A percentile compares a stretch with the other conserved stretches of the same genome.
Evolutionary conservation across 495 filamentous ascomycete genomes (phyloP).

Genomic region (Trichoderma erinaceum): DNA sequence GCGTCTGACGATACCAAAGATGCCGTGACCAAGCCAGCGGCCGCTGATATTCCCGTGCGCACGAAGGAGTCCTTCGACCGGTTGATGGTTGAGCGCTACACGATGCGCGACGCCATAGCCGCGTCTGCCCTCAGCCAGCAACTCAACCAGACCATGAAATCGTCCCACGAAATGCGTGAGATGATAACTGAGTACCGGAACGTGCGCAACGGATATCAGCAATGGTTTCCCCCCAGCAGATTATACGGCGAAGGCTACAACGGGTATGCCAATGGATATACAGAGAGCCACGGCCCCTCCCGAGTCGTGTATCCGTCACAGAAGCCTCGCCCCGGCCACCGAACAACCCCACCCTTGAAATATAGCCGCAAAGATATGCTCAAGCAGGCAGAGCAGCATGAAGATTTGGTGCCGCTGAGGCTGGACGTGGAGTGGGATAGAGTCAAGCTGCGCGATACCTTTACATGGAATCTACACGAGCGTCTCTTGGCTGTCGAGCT

Average conservation of each 20-base stretch:
- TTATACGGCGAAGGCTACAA: slow-evolving; percentile 73
- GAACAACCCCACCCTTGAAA: slow-evolving; percentile 62
- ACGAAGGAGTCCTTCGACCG: slow-evolving; percentile 46
- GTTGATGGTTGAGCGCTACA: slow-evolving; percentile 67
- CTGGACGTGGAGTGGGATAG: slow-evolving; percentile 95
- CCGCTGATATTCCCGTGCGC: slow-evolving; percentile 28
- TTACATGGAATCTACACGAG: slow-evolving; percentile 97
- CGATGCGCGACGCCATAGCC: slow-evolving; percentile 68
- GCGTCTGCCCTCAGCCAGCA: slow-evolving; percentile 52
- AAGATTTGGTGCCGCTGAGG: slow-evolving; percentile 85
- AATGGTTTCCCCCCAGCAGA: slow-evolving; percentile 38
- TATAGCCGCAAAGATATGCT: slow-evolving; percentile 70
- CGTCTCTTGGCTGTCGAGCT: slow-evolving; percentile 67
- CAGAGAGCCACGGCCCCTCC: slow-evolving; percentile 51
- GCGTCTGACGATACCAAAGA: slow-evolving; percentile 28
- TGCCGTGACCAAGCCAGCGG: slow-evolving; percentile 21
- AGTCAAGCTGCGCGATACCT: slow-evolving; percentile 92
- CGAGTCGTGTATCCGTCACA: slow-evolving; percentile 68
- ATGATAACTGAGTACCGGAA: slow-evolving; percentile 46
- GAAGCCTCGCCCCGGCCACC: slow-evolving; percentile 65
- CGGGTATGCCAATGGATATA: slow-evolving; percentile 82
- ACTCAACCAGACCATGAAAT: slow-evolving; percentile 32
- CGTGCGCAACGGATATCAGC: slow-evolving; percentile 41
- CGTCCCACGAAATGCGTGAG: slow-evolving; percentile 33
- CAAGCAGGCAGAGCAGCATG: slow-evolving; percentile 78